Conservation (phyloP, 2,329 filamentous ascomycete species). For the Aspergillus sp. region DNA sequence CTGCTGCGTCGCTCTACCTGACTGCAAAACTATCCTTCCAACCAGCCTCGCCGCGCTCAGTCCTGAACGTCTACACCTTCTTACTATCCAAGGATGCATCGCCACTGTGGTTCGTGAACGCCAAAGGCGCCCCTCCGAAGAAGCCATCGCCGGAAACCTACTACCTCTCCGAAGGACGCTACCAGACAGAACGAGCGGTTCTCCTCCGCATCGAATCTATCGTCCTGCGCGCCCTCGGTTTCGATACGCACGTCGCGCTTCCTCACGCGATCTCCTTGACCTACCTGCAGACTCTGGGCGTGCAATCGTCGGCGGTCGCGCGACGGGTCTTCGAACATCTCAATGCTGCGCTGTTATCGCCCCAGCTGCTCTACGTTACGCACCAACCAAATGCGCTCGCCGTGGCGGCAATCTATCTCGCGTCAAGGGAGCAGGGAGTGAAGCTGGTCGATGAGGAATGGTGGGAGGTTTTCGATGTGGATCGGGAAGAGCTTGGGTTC, state of each 20-base stretch:
- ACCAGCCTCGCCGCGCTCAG: constrained; percentile 67
- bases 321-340: constrained; percentile 64
- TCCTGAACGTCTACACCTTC: constrained; percentile 79
- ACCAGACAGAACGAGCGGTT: constrained; percentile 54
- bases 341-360: constrained; percentile 78
- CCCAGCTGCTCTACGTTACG: constrained; percentile 82
- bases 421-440: constrained; percentile 64
- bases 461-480: constrained; percentile 98
- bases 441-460: constrained; percentile 78
- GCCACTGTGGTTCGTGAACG: constrained; percentile 40
- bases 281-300: constrained; percentile 82
- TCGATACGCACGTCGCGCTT: constrained; percentile 75
- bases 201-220: constrained; percentile 69
- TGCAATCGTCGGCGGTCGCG: constrained; percentile 52
- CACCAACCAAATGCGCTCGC: constrained; percentile 83
- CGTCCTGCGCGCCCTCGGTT: constrained; percentile 67
- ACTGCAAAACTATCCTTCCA: constrained; percentile 72
- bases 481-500: constrained; percentile 89
- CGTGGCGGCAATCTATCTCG: constrained; percentile 83
- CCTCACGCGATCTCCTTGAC: constrained; percentile 83
- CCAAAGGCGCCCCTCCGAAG: constrained; percentile 16
- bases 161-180: constrained; percentile 65
- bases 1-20: constrained; percentile 72
- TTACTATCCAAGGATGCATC: constrained; percentile 56
- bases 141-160: constrained; percentile 46